Percentiles rank a stretch among this genome's conserved stretches.
Evolutionary conservation across 345 rosid species (phyloP).

Genomic region (Citrus cavaleriei): DNA sequence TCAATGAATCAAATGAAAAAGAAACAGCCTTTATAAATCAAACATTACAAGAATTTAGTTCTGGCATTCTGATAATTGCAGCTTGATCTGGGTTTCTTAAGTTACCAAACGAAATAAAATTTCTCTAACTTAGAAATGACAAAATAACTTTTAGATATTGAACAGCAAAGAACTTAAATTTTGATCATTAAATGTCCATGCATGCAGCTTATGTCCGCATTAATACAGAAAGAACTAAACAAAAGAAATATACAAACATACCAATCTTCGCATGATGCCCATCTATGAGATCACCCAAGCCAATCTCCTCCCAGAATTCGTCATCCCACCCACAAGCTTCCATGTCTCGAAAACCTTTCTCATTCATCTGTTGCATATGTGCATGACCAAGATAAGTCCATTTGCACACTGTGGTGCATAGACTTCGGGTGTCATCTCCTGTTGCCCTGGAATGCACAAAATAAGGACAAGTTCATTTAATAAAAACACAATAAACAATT

Average conservation of each 20-base stretch:
- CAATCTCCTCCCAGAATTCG: slow-evolving; percentile 99
- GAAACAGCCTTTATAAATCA: no score
- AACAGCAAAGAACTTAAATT: neutral
- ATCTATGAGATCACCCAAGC: slow-evolving; percentile 83
- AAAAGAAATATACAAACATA: slow-evolving; percentile 24
- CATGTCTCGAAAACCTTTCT: slow-evolving; percentile 78
- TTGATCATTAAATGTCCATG: neutral
- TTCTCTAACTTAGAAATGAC: neutral
- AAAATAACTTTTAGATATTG: neutral
- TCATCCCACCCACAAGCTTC: slow-evolving; percentile 99
- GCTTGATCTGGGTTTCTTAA: neutral
- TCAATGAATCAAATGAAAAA: neutral
- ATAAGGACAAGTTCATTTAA: neutral
- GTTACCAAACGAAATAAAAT: neutral
- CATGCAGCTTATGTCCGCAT: neutral
- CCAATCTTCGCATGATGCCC: slow-evolving; percentile 98
- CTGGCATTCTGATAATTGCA: neutral
- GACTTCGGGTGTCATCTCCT: slow-evolving; percentile 92
- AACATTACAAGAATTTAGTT: neutral
- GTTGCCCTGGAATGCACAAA: slow-evolving; percentile 58
- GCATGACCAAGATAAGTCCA: slow-evolving; percentile 99
- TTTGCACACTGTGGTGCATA: slow-evolving; percentile 95
- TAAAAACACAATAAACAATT: neutral
- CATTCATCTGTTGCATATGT: slow-evolving; percentile 78
- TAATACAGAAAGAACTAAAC: neutral